phyloP scores from a whole-genome alignment of 257 asterid genomes.

The Nicotiana obtusifolia region DNA sequence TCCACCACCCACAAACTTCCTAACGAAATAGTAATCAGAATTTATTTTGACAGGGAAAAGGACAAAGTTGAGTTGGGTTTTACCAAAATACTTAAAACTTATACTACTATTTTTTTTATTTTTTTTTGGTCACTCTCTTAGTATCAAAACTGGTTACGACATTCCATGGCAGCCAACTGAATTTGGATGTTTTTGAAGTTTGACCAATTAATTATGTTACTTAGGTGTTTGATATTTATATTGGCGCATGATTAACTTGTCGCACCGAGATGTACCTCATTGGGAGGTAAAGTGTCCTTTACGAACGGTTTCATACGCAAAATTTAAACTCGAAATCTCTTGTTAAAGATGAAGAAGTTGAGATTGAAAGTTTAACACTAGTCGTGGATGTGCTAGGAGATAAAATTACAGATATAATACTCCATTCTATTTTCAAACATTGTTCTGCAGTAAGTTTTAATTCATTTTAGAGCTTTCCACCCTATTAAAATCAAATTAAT shows the following conservation, averaged over 20 bases:
- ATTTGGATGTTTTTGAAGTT: neutral
- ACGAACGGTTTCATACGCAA: no score
- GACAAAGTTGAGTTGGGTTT: neutral
- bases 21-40: neutral
- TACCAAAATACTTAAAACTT: no score
- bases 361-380: no score
- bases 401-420: no score
- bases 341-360: neutral
- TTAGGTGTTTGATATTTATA: no score
- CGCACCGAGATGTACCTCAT: no score
- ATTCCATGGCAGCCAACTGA: neutral
- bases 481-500: neutral
- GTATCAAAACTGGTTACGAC: neutral
- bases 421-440: neutral
- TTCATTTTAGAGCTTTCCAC: neutral
- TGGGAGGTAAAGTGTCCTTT: no score
- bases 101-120: neutral
- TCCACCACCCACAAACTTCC: neutral
- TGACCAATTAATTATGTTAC: neutral
- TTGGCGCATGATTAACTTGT: no score
- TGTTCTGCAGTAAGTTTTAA: neutral
- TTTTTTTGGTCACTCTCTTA: neutral
- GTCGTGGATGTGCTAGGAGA: no score
- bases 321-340: neutral
- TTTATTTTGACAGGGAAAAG: neutral